Evolutionary conservation across 768 basidiomycete species (phyloP).

Genomic region (Lentinus tigrinus): DNA sequence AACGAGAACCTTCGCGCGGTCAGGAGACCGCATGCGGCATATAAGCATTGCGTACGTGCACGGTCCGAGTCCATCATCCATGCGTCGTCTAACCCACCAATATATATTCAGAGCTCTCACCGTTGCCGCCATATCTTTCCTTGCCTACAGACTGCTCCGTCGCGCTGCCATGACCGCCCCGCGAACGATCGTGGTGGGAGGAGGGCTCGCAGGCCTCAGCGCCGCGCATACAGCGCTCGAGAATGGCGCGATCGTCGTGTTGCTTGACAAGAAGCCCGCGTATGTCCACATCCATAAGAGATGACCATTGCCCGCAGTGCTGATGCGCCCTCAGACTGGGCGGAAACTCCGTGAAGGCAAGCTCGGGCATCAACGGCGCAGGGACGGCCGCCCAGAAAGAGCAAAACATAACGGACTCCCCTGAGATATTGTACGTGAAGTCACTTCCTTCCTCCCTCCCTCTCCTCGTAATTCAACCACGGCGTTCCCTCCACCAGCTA

Average conservation of each 20-base stretch:
- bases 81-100: not conserved
- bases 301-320: not conserved
- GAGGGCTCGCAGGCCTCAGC: constrained; percentile 91
- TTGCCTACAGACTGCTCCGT: not conserved
- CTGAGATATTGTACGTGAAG: constrained; percentile 82
- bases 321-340: constrained; percentile 41
- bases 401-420: constrained; percentile 80
- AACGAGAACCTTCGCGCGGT: too few species aligned
- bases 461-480: not conserved
- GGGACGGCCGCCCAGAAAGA: constrained; percentile 84
- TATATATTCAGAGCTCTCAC: not conserved
- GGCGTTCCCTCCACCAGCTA: not conserved
- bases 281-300: constrained; percentile 30
- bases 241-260: constrained; percentile 88
- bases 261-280: constrained; percentile 91
- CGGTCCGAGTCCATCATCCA: not conserved
- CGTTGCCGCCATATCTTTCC: not conserved
- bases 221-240: constrained; percentile 97
- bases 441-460: constrained; percentile 10
- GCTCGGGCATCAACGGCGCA: constrained; percentile 96
- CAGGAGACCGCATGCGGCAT: too few species aligned
- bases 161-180: not conserved
- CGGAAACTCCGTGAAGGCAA: constrained; percentile 96
- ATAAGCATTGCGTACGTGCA: too few species aligned
- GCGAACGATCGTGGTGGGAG: constrained; percentile 80